Base-by-base conservation (phyloP, 352 stramenopile species). In the Globisporangium cystogenes region DNA sequence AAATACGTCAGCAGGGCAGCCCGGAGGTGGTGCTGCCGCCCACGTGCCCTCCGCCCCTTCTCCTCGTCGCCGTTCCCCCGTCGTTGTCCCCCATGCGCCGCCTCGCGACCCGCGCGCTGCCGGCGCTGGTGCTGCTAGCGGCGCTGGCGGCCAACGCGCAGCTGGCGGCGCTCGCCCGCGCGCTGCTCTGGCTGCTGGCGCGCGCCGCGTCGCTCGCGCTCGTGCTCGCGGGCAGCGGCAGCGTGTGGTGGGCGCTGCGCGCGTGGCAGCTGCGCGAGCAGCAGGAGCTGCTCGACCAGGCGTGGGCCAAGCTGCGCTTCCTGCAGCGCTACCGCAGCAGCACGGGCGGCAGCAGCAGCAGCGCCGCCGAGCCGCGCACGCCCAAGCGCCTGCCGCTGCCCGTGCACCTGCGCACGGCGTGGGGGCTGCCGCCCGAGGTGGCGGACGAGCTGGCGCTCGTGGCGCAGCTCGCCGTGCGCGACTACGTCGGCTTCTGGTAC, bases 401-500 rank as follows among this genome's bases (percentile, higher is more conserved):
- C n/a, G 70, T 74, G 27, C 69, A 89, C 47, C 48, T 91, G 51
- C 76, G 73, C 47, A 89, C 76, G 21, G 68, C 62, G 0, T 89
- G 74, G 72, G 62, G 56, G 16, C 62, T 91, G 0, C 75, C 77
- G 31, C 51, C 62, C 16, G 68, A 73, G 50, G 68, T 92, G 46
- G 81, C 72, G 53, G 72, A 90, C 45, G 78, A 86, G 55, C 74
- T 92, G 55, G 67, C 73, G 35, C 53, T 62, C 23, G 59, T 89
- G 3, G 67, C 83, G 29, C 60, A 73, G 41, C 61, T 71, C 7
- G 64, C 67, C 24, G 68, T 82, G 33, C 69, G 70, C 42, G 73
- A 90, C 48, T 90, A 92, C 53, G 69, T 92, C 10, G 40, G 27
- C 26, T 77, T 68, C 55, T 92, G 82, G 82, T 92, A 85, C 59